Conservation (phyloP, 768 basidiomycete species). For the Calocybe cyanea region DNA sequence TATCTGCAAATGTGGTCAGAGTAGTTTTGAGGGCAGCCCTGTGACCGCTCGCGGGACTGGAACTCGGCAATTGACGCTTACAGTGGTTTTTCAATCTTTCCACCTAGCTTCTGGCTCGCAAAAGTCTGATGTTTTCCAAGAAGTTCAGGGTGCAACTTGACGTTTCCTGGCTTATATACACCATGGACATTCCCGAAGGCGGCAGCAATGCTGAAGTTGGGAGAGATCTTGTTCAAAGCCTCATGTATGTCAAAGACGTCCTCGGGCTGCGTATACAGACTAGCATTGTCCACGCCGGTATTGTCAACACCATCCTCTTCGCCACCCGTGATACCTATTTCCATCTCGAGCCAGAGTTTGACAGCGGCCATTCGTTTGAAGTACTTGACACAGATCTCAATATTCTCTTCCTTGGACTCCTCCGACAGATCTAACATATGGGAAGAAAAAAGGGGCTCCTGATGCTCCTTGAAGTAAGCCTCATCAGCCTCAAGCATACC, state of each 20-base stretch:
- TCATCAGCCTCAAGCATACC: conserved; percentile 98
- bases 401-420: conserved; percentile 90
- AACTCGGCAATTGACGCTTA: conserved; percentile 34
- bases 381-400: conserved; percentile 89
- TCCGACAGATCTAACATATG: conserved; percentile 99
- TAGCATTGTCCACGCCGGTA: conserved; percentile 88
- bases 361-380: conserved; percentile 92
- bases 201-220: conserved; percentile 97
- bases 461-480: conserved; percentile 85
- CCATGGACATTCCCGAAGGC: conserved; percentile 99
- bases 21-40: not conserved
- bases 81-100: conserved; percentile 72
- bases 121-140: conserved; percentile 87
- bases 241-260: conserved; percentile 91
- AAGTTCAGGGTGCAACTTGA: conserved; percentile 87
- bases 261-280: conserved; percentile 95
- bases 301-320: conserved; percentile 99
- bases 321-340: conserved; percentile 99
- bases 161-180: conserved; percentile 99
- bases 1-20: conserved; percentile 45
- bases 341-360: conserved; percentile 99
- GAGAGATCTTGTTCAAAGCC: conserved; percentile 78
- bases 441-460: conserved; percentile 87
- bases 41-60: conserved; percentile 1
- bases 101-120: conserved; percentile 64